Evolutionary conservation across 2,329 filamentous ascomycete species (phyloP).

Genomic region (Cadophora sp.): DNA sequence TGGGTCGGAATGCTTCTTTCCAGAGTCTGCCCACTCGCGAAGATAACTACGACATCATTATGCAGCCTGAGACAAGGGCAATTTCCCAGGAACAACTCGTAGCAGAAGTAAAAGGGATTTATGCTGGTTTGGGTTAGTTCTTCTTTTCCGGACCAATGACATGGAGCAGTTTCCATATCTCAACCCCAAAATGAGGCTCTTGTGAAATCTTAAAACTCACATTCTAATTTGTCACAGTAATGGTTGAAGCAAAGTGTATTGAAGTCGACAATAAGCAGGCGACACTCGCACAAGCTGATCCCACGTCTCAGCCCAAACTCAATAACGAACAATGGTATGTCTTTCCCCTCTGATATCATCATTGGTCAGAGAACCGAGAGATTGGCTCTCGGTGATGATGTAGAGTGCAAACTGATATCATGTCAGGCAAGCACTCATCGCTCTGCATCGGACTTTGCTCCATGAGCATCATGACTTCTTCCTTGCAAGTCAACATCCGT

Average conservation of each 20-base stretch:
- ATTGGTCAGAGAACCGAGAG: background rate
- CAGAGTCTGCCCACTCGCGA: slow-evolving; percentile 60
- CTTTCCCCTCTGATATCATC: background rate
- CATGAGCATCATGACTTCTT: slow-evolving; percentile 90
- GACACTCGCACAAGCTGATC: slow-evolving; percentile 55
- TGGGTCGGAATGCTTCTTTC: slow-evolving; percentile 47
- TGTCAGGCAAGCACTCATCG: slow-evolving; percentile 71
- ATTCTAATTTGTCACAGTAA: slow-evolving; percentile 52
- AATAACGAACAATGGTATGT: slow-evolving; percentile 72
- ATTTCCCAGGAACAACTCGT: slow-evolving; percentile 42
- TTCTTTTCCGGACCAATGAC: background rate
- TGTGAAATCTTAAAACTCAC: background rate
- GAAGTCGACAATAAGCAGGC: slow-evolving; percentile 75
- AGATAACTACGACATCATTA: slow-evolving; percentile 53
- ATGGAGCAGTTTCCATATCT: background rate
- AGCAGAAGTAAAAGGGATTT: slow-evolving; percentile 59
- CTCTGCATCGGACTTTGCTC: slow-evolving; percentile 79
- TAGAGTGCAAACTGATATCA: background rate
- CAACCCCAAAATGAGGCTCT: background rate
- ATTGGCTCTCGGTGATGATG: background rate
- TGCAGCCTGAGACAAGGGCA: slow-evolving; percentile 56
- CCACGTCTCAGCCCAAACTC: slow-evolving; percentile 50
- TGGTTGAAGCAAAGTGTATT: slow-evolving; percentile 89
- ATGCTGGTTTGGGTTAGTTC: slow-evolving; percentile 65
- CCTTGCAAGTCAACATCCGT: slow-evolving; percentile 84